Base-by-base conservation (phyloP, 108 stramenopile genomes). In the Pseudonitzschia multiseries region DNA sequence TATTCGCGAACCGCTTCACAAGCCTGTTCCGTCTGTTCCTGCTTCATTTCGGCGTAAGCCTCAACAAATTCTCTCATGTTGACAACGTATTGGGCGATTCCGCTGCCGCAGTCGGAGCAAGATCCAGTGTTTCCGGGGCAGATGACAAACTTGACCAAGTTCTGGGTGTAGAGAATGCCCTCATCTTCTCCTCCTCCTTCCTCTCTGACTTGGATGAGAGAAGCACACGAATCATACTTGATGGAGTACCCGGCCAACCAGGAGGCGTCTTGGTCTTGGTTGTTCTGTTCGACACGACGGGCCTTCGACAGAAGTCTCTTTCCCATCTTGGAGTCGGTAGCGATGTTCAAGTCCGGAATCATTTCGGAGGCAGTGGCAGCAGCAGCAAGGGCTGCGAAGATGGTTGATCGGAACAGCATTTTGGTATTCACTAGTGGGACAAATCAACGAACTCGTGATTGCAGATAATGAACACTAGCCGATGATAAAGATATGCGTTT, bases 11-110 rank as follows among this genome's bases (percentile, higher is more conserved):
- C 77, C 1, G 61, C 69, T 68, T 91, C 91, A 62, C 93, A 95
- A 50, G 81, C 81, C 54, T 81, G 77, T 68, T 89, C 88, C 44
- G 82, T 65, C 5, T 68, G 83, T 4, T 75, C 43, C 79, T 75
- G 50, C 76, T 84, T 79, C 32, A 70, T 26, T 36, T 87, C 84
- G 31, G 73, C 78, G 78, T 83, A 87, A 27, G 91, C 84, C 42
- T 90, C 84, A 59, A 92, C 74, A 72, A 88, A 95, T 22, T 92
- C 91, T 26, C 73, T 77, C 86, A 95, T 83, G 65, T 70, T 74
- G 44, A 85, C 81, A 44, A 90, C 88, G 62, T 95, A 95, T 44
- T 92, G 83, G 24, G 79, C 78, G 13, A 57, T 56, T 26, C 85
- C 86, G 41, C 78, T 82, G 65, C 78, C 79, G 46, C 82, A 80